Conservation (phyloP, 75 land plant species). For the Picea glauca region DNA sequence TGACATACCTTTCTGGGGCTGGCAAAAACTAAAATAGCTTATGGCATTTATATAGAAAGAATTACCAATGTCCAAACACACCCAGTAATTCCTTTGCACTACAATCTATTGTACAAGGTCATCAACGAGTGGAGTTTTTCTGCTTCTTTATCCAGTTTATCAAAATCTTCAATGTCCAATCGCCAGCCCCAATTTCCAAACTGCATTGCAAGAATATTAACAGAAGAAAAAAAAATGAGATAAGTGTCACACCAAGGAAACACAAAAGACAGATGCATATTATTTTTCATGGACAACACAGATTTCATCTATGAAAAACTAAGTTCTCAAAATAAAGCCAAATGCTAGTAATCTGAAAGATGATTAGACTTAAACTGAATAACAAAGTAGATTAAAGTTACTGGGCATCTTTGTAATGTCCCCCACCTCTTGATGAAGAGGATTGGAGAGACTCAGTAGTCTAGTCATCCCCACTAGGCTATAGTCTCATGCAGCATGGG, state of each 20-base stretch:
- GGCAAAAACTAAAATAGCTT: too few species aligned
- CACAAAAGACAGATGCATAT: not conserved
- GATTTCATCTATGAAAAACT: slow-evolving; percentile 1
- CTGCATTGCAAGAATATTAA: not conserved
- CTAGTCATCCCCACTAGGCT: too few species aligned
- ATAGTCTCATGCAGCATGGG: too few species aligned
- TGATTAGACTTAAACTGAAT: not conserved
- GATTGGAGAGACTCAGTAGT: too few species aligned
- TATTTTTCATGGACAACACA: not conserved
- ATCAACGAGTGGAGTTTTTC: not conserved
- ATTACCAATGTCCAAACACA: too few species aligned
- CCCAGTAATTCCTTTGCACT: too few species aligned
- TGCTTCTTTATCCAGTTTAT: slow-evolving; percentile 1
- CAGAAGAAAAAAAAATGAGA: not conserved
- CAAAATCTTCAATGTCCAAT: slow-evolving; percentile 4
- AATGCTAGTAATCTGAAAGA: not conserved
- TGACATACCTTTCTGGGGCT: too few species aligned
- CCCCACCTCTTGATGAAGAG: too few species aligned
- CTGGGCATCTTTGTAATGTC: too few species aligned
- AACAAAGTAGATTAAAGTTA: too few species aligned
- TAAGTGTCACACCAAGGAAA: not conserved
- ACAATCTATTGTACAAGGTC: slow-evolving; percentile 5
- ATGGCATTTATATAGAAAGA: too few species aligned
- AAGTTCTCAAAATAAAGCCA: not conserved
- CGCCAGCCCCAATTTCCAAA: slow-evolving; percentile 12